Evolutionary conservation across 2,329 filamentous ascomycete species (phyloP).

Genomic region (Penicillium sp.): DNA sequence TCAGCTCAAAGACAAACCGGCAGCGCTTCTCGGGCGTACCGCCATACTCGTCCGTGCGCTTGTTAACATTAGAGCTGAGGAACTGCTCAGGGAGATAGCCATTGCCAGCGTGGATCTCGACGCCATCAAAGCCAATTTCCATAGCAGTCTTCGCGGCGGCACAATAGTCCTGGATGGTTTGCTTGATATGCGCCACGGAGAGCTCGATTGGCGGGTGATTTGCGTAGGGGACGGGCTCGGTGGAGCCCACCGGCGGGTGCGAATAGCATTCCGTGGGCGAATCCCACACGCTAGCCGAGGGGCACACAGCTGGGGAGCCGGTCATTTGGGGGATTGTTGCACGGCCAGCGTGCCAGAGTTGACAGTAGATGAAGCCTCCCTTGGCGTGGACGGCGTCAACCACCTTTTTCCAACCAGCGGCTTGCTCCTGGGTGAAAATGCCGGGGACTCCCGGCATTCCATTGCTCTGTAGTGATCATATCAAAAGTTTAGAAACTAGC

Average conservation of each 20-base stretch:
- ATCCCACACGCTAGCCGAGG: conserved; percentile 50
- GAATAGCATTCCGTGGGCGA: conserved; percentile 46
- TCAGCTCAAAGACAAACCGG: conserved; percentile 59
- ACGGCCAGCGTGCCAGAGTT: conserved; percentile 51
- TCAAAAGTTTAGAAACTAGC: background rate
- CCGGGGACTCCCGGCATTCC: conserved; percentile 41
- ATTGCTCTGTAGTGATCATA: conserved; percentile 32
- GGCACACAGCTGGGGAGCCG: conserved; percentile 39
- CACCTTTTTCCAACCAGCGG: conserved; percentile 53
- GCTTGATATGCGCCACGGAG: conserved; percentile 49
- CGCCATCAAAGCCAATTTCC: conserved; percentile 57
- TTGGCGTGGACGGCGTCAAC: conserved; percentile 55
- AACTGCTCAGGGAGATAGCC: conserved; percentile 58
- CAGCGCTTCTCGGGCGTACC: conserved; percentile 55
- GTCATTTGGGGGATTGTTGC: conserved; percentile 46
- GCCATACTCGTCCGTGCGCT: conserved; percentile 53
- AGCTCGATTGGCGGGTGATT: conserved; percentile 49
- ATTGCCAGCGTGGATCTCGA: conserved; percentile 54
- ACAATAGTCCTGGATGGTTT: conserved; percentile 48
- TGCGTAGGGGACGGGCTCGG: conserved; percentile 39
- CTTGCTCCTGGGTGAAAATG: conserved; percentile 43
- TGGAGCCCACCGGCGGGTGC: conserved; percentile 41
- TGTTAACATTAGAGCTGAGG: conserved; percentile 52
- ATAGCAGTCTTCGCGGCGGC: conserved; percentile 53
- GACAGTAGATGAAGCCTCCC: conserved; percentile 50